Base-by-base conservation (phyloP, 768 basidiomycete species). In the Tricholoma sp. region DNA sequence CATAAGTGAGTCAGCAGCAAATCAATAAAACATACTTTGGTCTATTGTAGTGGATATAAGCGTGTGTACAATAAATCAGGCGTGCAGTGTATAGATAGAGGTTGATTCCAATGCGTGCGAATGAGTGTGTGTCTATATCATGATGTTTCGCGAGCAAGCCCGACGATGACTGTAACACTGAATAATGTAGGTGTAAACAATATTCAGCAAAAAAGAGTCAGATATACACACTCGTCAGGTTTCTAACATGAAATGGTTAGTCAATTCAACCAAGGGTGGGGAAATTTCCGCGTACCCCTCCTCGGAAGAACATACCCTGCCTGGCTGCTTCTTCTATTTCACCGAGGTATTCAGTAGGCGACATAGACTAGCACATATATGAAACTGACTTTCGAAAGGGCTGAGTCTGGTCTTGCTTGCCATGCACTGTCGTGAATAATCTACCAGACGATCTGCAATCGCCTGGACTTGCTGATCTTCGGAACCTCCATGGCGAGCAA, bases 401-500 rank as follows among this genome's bases (percentile, higher is more conserved):
- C 85, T 89, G 29, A 81, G 76, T 62, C 85, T 74, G 54, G 72
- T 77, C 59, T 78, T 80, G 65, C 82, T 84, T 58, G 71, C 73
- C 91, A 93, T 92, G 66, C 87, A 89, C 24, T 74, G 69, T 58
- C 76, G 77, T 2, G 91, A 81, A 63, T 88, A 87, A 32, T 86
- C 79, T 2, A 91, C 83, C 51, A 91, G 74, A 19, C 83, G 80
- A 63, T 91, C 83, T 6, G 91, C 87, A 69, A 93, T 85, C 12
- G 72, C 71, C 65, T 91, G 85, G 2, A 84, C 87, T 64, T 84
- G 83, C 31, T 75, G 69, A 35, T 81, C 80, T 59, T 90, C 89
- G 1, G 82, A 64, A 4, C 76, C 78, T 12, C 78, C 79, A 49
- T 76, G 67, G 10, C 87, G 80, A 18, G 82, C 78, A 11, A 84